Percentiles rank a stretch among this genome's conserved stretches.
Evolutionary conservation across 2,329 filamentous ascomycete species (phyloP).

Genomic region (Achaetomium macrosporum): DNA sequence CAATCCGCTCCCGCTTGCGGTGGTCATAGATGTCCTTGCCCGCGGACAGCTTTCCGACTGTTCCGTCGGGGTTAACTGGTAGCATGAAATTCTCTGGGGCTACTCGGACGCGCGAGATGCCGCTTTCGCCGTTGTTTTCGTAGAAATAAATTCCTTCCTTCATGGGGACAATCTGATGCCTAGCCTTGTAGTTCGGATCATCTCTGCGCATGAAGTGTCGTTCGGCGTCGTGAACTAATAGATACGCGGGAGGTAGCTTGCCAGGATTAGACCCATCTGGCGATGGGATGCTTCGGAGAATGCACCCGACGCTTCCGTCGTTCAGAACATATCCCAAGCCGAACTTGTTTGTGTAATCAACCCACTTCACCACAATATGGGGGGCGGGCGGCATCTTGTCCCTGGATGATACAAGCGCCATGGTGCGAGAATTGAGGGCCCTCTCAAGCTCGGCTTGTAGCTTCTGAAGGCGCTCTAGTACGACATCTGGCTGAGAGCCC

Average conservation of each 20-base stretch:
- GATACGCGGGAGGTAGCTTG: constrained; percentile 61
- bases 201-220: constrained; percentile 59
- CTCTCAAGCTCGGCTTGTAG: constrained; percentile 58
- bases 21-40: constrained; percentile 62
- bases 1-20: constrained; percentile 59
- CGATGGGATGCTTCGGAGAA: constrained; percentile 52
- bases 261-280: constrained; percentile 45
- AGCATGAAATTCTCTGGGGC: constrained; percentile 57
- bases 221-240: constrained; percentile 66
- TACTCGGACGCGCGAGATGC: constrained; percentile 58
- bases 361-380: constrained; percentile 70
- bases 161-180: constrained; percentile 59
- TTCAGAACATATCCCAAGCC: constrained; percentile 79
- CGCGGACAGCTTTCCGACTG: constrained; percentile 54
- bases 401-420: constrained; percentile 54
- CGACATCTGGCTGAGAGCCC: constrained; percentile 51
- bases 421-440: constrained; percentile 57
- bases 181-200: constrained; percentile 49
- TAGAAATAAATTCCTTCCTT: constrained; percentile 64
- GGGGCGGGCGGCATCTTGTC: constrained; percentile 50
- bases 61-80: constrained; percentile 49
- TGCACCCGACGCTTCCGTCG: constrained; percentile 72
- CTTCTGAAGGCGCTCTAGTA: constrained; percentile 49
- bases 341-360: constrained; percentile 84
- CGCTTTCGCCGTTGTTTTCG: constrained; percentile 61